These are phyloP conservation scores for Aureobasidium subglaciale DNA, from an alignment of 2,329 filamentous ascomycete species.

Conservation along the genomic window DNA sequence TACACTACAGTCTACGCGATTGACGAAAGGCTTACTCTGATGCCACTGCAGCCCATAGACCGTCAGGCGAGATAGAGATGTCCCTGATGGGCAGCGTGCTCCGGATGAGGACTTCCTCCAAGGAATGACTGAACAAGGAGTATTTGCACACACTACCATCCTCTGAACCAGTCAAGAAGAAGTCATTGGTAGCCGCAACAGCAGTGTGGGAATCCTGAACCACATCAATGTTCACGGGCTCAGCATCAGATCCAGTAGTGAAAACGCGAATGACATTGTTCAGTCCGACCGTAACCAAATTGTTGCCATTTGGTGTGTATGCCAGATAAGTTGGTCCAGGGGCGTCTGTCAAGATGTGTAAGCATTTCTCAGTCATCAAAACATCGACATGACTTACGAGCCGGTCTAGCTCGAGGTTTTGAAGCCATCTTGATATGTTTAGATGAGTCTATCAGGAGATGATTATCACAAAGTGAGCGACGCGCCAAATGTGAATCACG, in stretches of 20 bases:
- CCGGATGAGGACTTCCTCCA: slow-evolving; percentile 76
- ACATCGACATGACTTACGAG: slow-evolving; percentile 35
- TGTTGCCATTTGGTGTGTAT: slow-evolving; percentile 82
- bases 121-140: slow-evolving; percentile 64
- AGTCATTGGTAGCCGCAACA: slow-evolving; percentile 68
- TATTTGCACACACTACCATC: slow-evolving; percentile 95
- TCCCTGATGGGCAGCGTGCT: slow-evolving; percentile 82
- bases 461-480: background rate
- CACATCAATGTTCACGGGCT: slow-evolving; percentile 87
- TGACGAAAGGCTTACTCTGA: slow-evolving; percentile 63
- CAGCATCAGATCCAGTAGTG: slow-evolving; percentile 82
- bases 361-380: background rate
- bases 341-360: slow-evolving; percentile 51
- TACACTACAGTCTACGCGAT: slow-evolving; percentile 17
- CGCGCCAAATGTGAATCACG: background rate
- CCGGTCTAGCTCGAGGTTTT: slow-evolving; percentile 56
- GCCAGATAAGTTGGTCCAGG: slow-evolving; percentile 78
- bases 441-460: background rate
- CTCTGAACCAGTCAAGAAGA: slow-evolving; percentile 84
- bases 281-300: slow-evolving; percentile 82
- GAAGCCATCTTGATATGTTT: slow-evolving; percentile 23
- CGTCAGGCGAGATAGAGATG: slow-evolving; percentile 72
- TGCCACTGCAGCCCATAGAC: slow-evolving; percentile 86
- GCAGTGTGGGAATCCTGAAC: slow-evolving; percentile 79
- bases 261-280: slow-evolving; percentile 94